A percentile compares a stretch with the other conserved stretches of the same genome.
Conservation (phyloP, 306 rosid species). For the Castanospermum australe region DNA sequence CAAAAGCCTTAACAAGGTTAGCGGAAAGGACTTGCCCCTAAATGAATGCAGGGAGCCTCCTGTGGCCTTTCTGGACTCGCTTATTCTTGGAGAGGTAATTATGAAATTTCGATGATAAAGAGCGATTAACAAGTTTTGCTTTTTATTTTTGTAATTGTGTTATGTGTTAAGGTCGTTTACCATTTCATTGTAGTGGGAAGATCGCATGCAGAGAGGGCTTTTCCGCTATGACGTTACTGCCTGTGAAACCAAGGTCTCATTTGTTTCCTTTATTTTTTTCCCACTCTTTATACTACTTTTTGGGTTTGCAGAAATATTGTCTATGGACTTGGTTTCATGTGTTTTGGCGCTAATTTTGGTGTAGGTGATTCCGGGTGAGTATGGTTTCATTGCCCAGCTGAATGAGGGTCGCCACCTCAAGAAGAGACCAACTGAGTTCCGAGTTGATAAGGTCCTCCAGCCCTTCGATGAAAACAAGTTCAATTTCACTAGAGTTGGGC, state of each 20-base stretch:
- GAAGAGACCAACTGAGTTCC: constrained; percentile 95
- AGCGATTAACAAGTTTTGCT: background rate
- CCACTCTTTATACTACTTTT: background rate
- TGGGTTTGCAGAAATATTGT: background rate
- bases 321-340: background rate
- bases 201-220: constrained; percentile 87
- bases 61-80: constrained; percentile 77
- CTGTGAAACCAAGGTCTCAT: constrained; percentile 84
- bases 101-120: constrained; percentile 5
- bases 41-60: constrained; percentile 57
- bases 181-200: constrained; percentile 73
- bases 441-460: constrained; percentile 91
- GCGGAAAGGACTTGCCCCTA: constrained; percentile 28
- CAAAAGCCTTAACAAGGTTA: constrained; percentile 42
- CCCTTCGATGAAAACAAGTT: constrained; percentile 84
- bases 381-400: constrained; percentile 92
- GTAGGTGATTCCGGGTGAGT: constrained; percentile 84
- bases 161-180: constrained; percentile 16
- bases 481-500: constrained; percentile 95
- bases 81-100: constrained; percentile 83
- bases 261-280: background rate
- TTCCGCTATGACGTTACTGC: constrained; percentile 95
- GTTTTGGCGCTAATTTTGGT: constrained; percentile 17
- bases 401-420: constrained; percentile 97
- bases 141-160: background rate